A percentile compares a stretch with the other conserved stretches of the same genome.
Conservation (phyloP, 2,329 filamentous ascomycete species). For the Neodidymelliopsis sp. region DNA sequence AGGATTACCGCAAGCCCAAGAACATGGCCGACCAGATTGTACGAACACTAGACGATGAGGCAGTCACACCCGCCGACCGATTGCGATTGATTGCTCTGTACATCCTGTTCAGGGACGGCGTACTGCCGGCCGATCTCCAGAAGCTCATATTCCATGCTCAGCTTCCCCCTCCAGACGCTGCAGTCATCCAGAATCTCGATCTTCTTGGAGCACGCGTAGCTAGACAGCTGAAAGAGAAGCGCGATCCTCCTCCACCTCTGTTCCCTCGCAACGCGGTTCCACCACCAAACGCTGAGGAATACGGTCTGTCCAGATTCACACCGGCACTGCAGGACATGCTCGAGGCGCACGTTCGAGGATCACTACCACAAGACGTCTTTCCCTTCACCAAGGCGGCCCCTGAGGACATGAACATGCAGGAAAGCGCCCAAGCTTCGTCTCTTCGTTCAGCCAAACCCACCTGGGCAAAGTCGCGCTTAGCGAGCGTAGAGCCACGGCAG, state of each 20-base stretch:
- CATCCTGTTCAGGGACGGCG: conserved; percentile 82
- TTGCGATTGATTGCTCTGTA: conserved; percentile 87
- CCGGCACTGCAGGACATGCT: conserved; percentile 83
- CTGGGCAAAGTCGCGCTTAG: conserved; percentile 85
- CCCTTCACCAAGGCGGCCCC: conserved; percentile 64
- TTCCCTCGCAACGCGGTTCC: conserved; percentile 72
- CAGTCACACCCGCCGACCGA: conserved; percentile 74
- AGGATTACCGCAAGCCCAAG: conserved; percentile 90
- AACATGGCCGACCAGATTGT: conserved; percentile 86
- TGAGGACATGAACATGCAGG: conserved; percentile 64
- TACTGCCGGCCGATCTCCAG: conserved; percentile 82
- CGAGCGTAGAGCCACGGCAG: conserved; percentile 81
- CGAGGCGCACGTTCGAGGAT: conserved; percentile 65
- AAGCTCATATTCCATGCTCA: conserved; percentile 84
- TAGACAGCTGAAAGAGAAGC: conserved; percentile 78
- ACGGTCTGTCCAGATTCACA: conserved; percentile 85
- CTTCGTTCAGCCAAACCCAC: conserved; percentile 91
- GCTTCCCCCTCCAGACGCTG: conserved; percentile 75
- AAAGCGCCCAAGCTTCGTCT: conserved; percentile 65
- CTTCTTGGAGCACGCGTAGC: conserved; percentile 79
- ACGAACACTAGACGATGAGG: conserved; percentile 85
- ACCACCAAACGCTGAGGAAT: conserved; percentile 70
- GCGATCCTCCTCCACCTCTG: conserved; percentile 69
- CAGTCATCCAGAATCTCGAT: conserved; percentile 79
- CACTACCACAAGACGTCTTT: conserved; percentile 54